Conservation (phyloP, 768 basidiomycete genomes). For the Aureoboletus auriporus region DNA sequence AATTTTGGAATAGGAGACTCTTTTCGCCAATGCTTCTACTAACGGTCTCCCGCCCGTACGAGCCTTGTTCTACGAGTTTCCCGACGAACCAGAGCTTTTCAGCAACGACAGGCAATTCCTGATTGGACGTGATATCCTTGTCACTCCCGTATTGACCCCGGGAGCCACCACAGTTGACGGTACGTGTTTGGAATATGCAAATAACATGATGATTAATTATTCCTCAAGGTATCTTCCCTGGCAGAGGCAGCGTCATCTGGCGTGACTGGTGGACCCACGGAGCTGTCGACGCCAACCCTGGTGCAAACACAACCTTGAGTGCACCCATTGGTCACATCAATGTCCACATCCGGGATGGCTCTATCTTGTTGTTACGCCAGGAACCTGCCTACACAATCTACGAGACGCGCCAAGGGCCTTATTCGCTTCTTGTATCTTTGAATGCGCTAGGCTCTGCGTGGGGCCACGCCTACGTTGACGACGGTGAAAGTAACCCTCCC, state of each 20-base stretch:
- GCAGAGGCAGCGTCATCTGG: slow-evolving; percentile 51
- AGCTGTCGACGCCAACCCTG: slow-evolving; percentile 39
- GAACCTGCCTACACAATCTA: slow-evolving; percentile 63
- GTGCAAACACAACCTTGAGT: slow-evolving; percentile 45
- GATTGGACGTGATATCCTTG: slow-evolving; percentile 65
- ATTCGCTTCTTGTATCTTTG: slow-evolving; percentile 58
- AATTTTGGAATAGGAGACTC: slow-evolving; percentile 50
- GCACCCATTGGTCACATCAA: slow-evolving; percentile 75
- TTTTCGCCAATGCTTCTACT: slow-evolving; percentile 65
- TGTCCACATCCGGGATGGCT: slow-evolving; percentile 68
- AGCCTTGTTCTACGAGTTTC: slow-evolving; percentile 78
- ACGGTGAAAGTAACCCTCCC: slow-evolving; percentile 38
- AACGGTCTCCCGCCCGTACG: slow-evolving; percentile 66
- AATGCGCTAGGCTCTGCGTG: slow-evolving; percentile 44
- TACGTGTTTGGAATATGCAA: slow-evolving; percentile 19
- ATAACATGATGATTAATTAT: neutral
- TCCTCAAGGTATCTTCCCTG: slow-evolving; percentile 39
- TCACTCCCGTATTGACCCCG: slow-evolving; percentile 70
- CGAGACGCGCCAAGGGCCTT: slow-evolving; percentile 61
- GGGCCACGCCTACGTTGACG: slow-evolving; percentile 66
- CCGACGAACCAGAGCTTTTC: slow-evolving; percentile 60
- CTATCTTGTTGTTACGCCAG: slow-evolving; percentile 60
- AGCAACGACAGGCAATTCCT: slow-evolving; percentile 65
- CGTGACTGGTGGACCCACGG: slow-evolving; percentile 73
- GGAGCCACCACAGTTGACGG: slow-evolving; percentile 67